Evolutionary conservation across 176 grass and related monocot species (phyloP), one percentile per base, ranked within the genome.

Genomic region (Avena eriantha): DNA sequence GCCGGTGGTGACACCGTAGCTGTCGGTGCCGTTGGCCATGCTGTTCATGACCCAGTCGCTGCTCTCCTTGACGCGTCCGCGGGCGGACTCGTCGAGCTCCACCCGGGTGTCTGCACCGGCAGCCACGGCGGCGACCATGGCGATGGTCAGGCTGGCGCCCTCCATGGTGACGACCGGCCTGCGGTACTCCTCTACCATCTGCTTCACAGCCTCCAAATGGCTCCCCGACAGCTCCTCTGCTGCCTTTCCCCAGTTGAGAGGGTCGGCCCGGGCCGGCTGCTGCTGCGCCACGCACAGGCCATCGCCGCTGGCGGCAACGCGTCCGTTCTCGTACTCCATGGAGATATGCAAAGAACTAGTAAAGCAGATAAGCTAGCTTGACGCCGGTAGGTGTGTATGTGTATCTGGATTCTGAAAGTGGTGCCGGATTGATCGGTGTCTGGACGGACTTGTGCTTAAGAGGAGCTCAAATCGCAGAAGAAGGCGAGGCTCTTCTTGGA

Each of bases 201-300:
- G 56, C 90, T 94, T 94, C 22, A 97, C 92, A 12, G 89, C 92
- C 0, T 94, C 92, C 8, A 97, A 78, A 74, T 97, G 94, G 85
- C 86, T 94, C 45, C 92, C 90, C 0, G 90, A 17, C 1, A 90
- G 22, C 33, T 90, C 87, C 71, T 78, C 87, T 2, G 94, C 94
- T 2, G 90, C 83, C 39, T 84, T 54, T 0, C 76, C 85, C 94
- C 94, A 97, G 87, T 94, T 97, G 2, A 97, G 69, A 0, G 92
- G 94, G 64, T 97, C 94, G 18, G 76, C 57, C 17, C 34, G 10
- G 45, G 41, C 56, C 13, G 82, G 55, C 66, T 13, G 11, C 13
- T 76, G 55, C 66, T 13, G 11, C 1, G 83, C 46, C 47, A 86
- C 17, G 59, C 90, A 90, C 34, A 90, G 1, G 1, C 79, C 92